phyloP scores from a whole-genome alignment of 2,329 filamentous ascomycete genomes.

The Teratosphaeriaceae sp. region DNA sequence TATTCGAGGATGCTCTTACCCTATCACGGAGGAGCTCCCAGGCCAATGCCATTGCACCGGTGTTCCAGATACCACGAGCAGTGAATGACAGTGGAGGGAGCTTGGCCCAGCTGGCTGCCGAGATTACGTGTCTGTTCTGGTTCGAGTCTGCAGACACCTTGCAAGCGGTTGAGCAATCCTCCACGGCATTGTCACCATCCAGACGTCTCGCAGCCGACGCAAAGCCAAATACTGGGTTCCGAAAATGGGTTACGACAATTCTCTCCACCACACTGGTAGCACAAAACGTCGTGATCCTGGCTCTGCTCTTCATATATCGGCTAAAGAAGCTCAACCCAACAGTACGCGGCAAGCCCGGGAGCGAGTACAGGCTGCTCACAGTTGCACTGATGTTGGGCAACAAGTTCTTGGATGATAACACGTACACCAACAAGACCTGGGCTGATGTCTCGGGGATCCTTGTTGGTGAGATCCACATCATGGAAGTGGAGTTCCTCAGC shows the following conservation, averaged over 20 bases:
- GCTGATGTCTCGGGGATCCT: slow-evolving; percentile 93
- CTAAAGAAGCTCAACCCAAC: slow-evolving; percentile 83
- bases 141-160: slow-evolving; percentile 84
- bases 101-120: slow-evolving; percentile 72
- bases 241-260: slow-evolving; percentile 89
- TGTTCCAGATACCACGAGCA: slow-evolving; percentile 64
- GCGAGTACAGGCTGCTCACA: slow-evolving; percentile 86
- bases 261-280: slow-evolving; percentile 92
- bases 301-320: slow-evolving; percentile 86
- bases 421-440: slow-evolving; percentile 99
- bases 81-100: slow-evolving; percentile 71
- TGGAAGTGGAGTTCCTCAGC: slow-evolving; percentile 99
- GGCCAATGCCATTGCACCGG: slow-evolving; percentile 38
- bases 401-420: slow-evolving; percentile 98
- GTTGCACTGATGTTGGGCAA: slow-evolving; percentile 97
- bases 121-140: slow-evolving; percentile 98
- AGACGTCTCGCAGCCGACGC: slow-evolving; percentile 61
- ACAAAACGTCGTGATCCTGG: slow-evolving; percentile 87
- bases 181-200: slow-evolving; percentile 26
- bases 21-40: slow-evolving; percentile 20
- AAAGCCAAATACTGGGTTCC: slow-evolving; percentile 70
- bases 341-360: slow-evolving; percentile 86
- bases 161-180: slow-evolving; percentile 59
- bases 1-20: slow-evolving; percentile 9
- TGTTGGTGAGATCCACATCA: slow-evolving; percentile 92